Evolutionary conservation across 768 basidiomycete genomes (phyloP).

Genomic region (Mrakia gelida): DNA sequence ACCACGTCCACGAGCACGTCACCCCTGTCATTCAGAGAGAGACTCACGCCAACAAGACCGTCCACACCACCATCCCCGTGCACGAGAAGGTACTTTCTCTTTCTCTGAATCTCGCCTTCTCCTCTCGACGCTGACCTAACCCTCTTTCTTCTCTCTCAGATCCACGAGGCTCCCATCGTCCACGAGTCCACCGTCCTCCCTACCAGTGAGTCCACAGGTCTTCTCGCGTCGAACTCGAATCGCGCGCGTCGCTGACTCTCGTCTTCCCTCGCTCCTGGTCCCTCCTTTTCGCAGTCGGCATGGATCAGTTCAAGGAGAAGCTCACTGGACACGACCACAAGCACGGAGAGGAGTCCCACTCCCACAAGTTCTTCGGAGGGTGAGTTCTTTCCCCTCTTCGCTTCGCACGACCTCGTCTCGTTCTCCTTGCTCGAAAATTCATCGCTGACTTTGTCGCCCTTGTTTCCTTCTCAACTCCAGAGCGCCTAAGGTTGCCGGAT

Average conservation of each 20-base stretch:
- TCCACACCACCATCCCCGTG: constrained; percentile 46
- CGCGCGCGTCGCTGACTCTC: no score
- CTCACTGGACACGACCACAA: constrained; percentile 2
- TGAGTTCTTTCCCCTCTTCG: no score
- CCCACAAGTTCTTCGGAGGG: constrained; percentile 23
- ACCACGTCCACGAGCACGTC: constrained; percentile 36
- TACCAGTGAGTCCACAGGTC: background rate
- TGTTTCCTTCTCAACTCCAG: no score
- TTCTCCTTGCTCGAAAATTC: no score
- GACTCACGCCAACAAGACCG: constrained; percentile 44
- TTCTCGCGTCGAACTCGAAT: no score
- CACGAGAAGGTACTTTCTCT: no score
- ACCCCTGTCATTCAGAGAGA: constrained; percentile 47
- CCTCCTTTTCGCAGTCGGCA: constrained; percentile 18
- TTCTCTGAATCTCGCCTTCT: no score
- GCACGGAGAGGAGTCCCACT: constrained; percentile 7
- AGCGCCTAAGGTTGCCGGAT: no score
- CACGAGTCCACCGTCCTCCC: constrained; percentile 33
- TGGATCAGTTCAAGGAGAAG: constrained; percentile 28
- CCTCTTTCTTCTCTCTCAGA: no score
- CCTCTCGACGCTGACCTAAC: no score
- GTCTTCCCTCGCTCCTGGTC: constrained; percentile 20
- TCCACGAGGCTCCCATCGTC: constrained; percentile 43
- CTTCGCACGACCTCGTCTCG: no score
- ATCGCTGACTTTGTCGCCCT: no score